Percentiles rank a stretch among this genome's conserved stretches.
phyloP scores from a whole-genome alignment of 1,284 basidiomycete species.

The Leccinum pachyderme region DNA sequence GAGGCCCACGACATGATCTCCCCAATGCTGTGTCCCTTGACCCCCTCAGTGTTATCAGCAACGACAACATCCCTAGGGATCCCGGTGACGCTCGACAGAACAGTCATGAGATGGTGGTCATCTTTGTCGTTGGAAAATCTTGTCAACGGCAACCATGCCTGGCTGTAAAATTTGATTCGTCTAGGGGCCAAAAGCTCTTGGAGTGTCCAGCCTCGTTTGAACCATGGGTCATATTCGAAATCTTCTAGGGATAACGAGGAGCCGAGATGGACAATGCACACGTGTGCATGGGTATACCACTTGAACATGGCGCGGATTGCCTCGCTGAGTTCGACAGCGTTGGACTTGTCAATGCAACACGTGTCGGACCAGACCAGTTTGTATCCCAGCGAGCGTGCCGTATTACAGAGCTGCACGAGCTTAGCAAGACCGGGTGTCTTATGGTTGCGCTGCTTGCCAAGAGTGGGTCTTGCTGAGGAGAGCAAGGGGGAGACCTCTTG shows the following conservation, averaged over 20 bases:
- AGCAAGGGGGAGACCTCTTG: conserved; percentile 11
- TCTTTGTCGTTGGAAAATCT: conserved; percentile 19
- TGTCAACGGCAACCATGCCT: conserved; percentile 23
- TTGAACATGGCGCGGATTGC: neutral
- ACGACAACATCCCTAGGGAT: conserved; percentile 18
- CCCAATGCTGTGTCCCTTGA: conserved; percentile 17
- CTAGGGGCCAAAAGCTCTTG: conserved; percentile 27
- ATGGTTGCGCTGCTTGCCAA: conserved; percentile 1
- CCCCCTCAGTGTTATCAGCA: conserved; percentile 21
- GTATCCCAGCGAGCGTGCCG: conserved; percentile 14
- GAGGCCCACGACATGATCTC: conserved; percentile 31
- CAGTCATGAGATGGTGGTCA: conserved; percentile 10
- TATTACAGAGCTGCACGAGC: conserved; percentile 22
- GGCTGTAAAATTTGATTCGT: conserved; percentile 28
- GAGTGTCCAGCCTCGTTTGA: conserved; percentile 28
- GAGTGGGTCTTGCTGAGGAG: neutral
- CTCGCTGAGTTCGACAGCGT: conserved; percentile 21
- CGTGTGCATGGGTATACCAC: conserved; percentile 12
- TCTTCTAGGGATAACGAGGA: conserved; percentile 13
- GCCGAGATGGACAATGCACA: conserved; percentile 29
- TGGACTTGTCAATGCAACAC: conserved; percentile 14
- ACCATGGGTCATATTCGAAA: conserved; percentile 25
- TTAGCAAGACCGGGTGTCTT: conserved; percentile 7
- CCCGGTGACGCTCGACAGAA: conserved; percentile 16
- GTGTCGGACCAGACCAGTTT: conserved; percentile 22